Base-by-base conservation (phyloP, 345 rosid species). In the Erodium maritimum region DNA sequence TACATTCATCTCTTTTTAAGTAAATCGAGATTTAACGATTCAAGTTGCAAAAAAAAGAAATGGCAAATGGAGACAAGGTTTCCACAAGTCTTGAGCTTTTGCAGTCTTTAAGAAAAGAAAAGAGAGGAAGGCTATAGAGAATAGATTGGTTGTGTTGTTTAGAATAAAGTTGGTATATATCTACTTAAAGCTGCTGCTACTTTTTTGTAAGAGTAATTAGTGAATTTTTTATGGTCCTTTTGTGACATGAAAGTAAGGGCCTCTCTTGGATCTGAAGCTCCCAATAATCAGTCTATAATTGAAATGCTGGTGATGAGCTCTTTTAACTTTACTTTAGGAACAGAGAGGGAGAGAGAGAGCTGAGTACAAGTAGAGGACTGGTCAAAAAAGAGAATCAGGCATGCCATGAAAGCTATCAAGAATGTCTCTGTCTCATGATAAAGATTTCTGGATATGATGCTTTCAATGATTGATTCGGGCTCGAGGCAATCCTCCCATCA, bases 241-340 rank as follows among this genome's bases (percentile, higher is more conserved):
- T 70, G 78, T 29, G 8, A 29, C 79, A 78, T 80, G 70, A 77
- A 75, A 83, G 86, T 77, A 83, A 83, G 84, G 76, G 61, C 21
- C 9, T 29, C 37, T 29, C 37, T 29, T 29, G 37, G 29, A 67
- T 67, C 66, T 54, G 14, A 61, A 64, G 60, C 78, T 62, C 61
- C 65, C 72, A 75, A 77, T 75, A 72, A 78, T 77, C 63, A 70
- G 64, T 66, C 55, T 62, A 78, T 83, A 63, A 78, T 80, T 78
- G 37, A 29, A 29, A 5, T 29, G 37, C 37, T 29, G n/a, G n/a
- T n/a, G 37, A 29, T 29, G 37, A 29, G 9, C 9, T 29, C 37
- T 29, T 29, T 29, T 29, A 6, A 29, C 9, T 29, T 29, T 29
- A 11, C 37, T 29, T 29, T 29, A 29, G 37, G 37, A 6, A 29